These are phyloP conservation scores for Micromonas pusilla DNA, from an alignment of 139 green algal genomes.

Conservation along the genomic window DNA sequence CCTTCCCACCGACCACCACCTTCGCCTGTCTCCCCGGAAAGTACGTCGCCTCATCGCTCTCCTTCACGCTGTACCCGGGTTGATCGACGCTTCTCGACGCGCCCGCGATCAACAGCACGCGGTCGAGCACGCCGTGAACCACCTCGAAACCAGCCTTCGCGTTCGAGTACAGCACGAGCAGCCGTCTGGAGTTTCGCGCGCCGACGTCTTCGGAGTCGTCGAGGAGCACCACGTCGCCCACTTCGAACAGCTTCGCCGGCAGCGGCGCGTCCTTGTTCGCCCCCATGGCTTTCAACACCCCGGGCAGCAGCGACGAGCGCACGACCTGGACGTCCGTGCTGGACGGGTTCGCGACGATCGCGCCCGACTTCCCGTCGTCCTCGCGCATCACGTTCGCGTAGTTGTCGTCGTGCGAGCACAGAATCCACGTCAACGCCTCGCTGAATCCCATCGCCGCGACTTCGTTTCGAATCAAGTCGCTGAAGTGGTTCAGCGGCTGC, in stretches of 20 bases:
- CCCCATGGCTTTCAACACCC: conserved; percentile 88
- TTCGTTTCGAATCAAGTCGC: conserved; percentile 78
- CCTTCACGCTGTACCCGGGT: conserved; percentile 25
- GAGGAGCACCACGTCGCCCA: conserved; percentile 74
- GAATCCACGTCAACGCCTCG: conserved; percentile 77
- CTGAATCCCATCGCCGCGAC: conserved; percentile 73
- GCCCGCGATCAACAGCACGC: conserved; percentile 86
- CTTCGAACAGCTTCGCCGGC: conserved; percentile 87
- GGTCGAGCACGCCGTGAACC: conserved; percentile 91
- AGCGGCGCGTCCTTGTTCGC: conserved; percentile 86
- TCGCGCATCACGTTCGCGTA: conserved; percentile 63
- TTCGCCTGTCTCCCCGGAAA: conserved; percentile 72
- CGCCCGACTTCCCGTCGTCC: conserved; percentile 64
- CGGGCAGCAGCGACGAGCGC: conserved; percentile 51
- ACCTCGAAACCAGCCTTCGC: conserved; percentile 82
- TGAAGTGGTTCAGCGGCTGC: conserved; percentile 85
- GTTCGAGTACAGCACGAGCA: conserved; percentile 78
- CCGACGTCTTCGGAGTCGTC: conserved; percentile 54
- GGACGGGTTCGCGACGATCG: conserved; percentile 86
- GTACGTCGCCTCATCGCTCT: conserved; percentile 61
- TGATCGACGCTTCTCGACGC: conserved; percentile 42
- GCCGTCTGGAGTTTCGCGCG: conserved; percentile 74
- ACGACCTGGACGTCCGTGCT: conserved; percentile 83
- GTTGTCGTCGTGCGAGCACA: conserved; percentile 82
- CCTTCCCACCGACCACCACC: conserved; percentile 38